A percentile compares a stretch with the other conserved stretches of the same genome.
These are phyloP conservation scores for Boletus huronensis DNA, from an alignment of 768 basidiomycete species.

Conservation along the genomic window DNA sequence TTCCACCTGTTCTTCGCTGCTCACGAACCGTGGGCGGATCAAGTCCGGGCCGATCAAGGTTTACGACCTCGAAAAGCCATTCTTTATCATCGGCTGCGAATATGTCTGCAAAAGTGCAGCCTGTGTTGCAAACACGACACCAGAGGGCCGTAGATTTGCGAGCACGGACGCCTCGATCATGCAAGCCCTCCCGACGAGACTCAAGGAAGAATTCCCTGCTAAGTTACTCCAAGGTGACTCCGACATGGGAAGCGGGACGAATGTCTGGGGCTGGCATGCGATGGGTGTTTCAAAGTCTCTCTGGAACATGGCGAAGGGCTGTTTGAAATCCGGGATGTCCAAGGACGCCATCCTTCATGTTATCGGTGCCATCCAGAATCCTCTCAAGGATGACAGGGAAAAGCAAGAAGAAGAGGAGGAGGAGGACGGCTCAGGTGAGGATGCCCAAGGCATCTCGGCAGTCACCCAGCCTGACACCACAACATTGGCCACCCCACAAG, in stretches of 20 bases:
- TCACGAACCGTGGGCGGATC: conserved; percentile 69
- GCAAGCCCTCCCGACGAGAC: conserved; percentile 60
- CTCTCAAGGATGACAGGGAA: conserved; percentile 34
- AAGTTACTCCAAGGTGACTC: conserved; percentile 53
- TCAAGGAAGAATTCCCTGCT: conserved; percentile 75
- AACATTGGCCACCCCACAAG: conserved; percentile 26
- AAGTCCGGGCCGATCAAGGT: conserved; percentile 71
- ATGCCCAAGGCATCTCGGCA: conserved; percentile 20
- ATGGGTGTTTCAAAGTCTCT: conserved; percentile 66
- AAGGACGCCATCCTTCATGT: conserved; percentile 61
- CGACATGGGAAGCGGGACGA: conserved; percentile 54
- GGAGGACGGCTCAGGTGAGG: conserved; percentile 33
- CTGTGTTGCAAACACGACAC: conserved; percentile 42
- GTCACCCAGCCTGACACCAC: conserved; percentile 23
- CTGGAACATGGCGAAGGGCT: conserved; percentile 71
- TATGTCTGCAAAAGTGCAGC: conserved; percentile 57
- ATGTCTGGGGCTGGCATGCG: conserved; percentile 76
- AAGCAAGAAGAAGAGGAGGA: conserved; percentile 34
- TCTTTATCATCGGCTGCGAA: conserved; percentile 83
- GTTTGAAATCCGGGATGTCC: conserved; percentile 53
- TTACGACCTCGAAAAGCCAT: conserved; percentile 75
- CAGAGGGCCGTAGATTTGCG: conserved; percentile 63
- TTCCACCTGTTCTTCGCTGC: conserved; percentile 56
- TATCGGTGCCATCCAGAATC: conserved; percentile 53
- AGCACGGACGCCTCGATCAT: conserved; percentile 72